phyloP scores from a whole-genome alignment of 805 yeast species.

The Saturnispora silvae region DNA sequence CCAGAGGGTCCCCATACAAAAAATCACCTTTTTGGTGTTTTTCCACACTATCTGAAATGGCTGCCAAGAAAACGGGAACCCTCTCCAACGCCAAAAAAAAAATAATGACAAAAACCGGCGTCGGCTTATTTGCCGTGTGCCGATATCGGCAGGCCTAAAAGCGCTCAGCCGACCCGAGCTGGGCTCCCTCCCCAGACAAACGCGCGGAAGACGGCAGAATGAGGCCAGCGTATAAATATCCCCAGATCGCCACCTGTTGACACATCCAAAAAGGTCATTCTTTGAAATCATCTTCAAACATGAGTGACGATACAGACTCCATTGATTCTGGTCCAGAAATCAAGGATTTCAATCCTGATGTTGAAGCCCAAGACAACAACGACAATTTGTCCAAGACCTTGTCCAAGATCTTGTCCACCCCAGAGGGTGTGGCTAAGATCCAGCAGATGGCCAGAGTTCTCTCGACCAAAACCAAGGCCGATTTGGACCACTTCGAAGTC shows the following conservation, averaged over 20 bases:
- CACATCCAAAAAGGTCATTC: not conserved
- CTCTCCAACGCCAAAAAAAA: too few relatives aligned
- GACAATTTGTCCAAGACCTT: slow-evolving; percentile 21
- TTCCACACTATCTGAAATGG: not conserved
- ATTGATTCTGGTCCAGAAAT: slow-evolving; percentile 17
- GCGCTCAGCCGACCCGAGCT: not conserved
- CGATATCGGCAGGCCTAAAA: not conserved
- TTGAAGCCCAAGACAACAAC: slow-evolving; percentile 18
- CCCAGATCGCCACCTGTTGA: not conserved
- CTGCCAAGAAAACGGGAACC: not conserved
- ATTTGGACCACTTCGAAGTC: slow-evolving; percentile 35
- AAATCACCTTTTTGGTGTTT: not conserved
- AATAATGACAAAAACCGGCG: not conserved
- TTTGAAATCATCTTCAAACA: not conserved
- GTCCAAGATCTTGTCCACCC: slow-evolving; percentile 19
- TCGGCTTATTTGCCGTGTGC: not conserved
- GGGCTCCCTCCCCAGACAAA: not conserved
- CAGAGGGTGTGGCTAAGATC: slow-evolving; percentile 26
- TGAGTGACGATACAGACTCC: slow-evolving; percentile 16
- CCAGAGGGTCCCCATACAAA: not conserved
- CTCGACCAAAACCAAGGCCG: slow-evolving; percentile 37
- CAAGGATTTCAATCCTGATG: slow-evolving; percentile 21
- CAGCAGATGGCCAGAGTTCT: slow-evolving; percentile 40
- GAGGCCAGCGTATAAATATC: not conserved
- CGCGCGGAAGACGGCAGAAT: not conserved